These are phyloP conservation scores for Bolboschoenoplectus hybrid DNA, from an alignment of 202 grass and related monocot species.

Conservation along the genomic window DNA sequence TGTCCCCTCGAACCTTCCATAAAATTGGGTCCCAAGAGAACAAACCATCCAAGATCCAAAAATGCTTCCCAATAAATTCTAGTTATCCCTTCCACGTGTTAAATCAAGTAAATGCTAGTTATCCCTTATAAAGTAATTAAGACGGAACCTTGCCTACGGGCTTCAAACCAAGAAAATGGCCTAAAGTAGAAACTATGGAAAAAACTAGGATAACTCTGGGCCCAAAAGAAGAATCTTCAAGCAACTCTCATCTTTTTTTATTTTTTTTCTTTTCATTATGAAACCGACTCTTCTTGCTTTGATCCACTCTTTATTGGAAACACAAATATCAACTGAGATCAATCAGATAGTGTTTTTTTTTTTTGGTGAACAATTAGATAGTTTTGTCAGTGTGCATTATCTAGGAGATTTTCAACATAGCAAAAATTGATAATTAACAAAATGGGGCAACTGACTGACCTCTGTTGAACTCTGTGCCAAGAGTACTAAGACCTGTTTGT, in stretches of 20 bases:
- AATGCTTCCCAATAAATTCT: not conserved
- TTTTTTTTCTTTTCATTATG: not conserved
- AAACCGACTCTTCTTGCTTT: not conserved
- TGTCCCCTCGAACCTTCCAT: not conserved
- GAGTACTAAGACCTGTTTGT: not conserved
- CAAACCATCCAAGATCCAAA: not conserved
- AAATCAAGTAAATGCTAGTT: too few species aligned
- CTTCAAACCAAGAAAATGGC: not conserved
- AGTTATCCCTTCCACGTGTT: too few species aligned
- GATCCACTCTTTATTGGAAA: not conserved
- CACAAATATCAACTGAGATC: not conserved
- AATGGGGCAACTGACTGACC: not conserved
- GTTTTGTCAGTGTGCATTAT: not conserved
- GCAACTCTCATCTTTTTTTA: too few species aligned
- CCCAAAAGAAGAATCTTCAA: not conserved
- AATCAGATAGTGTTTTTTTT: too few species aligned
- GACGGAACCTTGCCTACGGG: not conserved
- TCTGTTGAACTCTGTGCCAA: constrained; percentile 2
- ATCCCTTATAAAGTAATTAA: not conserved
- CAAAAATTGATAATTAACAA: not conserved
- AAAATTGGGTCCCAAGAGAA: not conserved
- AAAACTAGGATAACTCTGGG: not conserved
- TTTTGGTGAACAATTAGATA: too few species aligned
- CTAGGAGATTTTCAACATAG: not conserved
- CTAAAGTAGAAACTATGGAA: not conserved